These are phyloP conservation scores for Wickerhamomyces xylosicus DNA, from an alignment of 805 yeast species.

Conservation along the genomic window DNA sequence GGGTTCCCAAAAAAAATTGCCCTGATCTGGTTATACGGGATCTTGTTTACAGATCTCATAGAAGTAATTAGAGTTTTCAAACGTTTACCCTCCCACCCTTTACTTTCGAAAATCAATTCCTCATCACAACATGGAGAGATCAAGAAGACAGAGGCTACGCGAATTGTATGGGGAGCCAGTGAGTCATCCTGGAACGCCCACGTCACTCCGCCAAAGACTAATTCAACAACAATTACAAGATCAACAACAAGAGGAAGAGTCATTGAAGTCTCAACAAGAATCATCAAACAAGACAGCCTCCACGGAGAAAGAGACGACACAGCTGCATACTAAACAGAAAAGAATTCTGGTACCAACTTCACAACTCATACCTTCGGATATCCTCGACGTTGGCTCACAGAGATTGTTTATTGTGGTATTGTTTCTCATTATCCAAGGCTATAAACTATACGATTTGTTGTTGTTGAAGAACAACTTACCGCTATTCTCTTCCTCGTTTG, in stretches of 20 bases:
- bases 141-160: constrained; percentile 20
- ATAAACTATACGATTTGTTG: constrained; percentile 68
- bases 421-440: constrained; percentile 71
- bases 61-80: too few relatives aligned
- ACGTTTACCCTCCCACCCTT: too few relatives aligned
- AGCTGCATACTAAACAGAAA: constrained; percentile 2
- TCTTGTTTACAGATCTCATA: too few relatives aligned
- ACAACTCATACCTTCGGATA: constrained; percentile 50
- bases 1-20: too few relatives aligned
- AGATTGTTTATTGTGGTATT: constrained; percentile 55
- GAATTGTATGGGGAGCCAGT: constrained; percentile 16
- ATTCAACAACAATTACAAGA: constrained; percentile 9
- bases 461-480: constrained; percentile 38
- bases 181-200: constrained; percentile 8
- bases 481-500: constrained; percentile 21
- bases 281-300: background rate
- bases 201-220: constrained; percentile 9
- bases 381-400: constrained; percentile 71
- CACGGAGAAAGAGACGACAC: constrained; percentile 1
- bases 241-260: background rate
- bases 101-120: background rate
- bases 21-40: too few relatives aligned
- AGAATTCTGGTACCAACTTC: background rate
- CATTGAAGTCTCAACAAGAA: background rate
- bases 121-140: constrained; percentile 17